phyloP scores from a whole-genome alignment of 163 green algal genomes.

The Prototheca stagnorum region DNA sequence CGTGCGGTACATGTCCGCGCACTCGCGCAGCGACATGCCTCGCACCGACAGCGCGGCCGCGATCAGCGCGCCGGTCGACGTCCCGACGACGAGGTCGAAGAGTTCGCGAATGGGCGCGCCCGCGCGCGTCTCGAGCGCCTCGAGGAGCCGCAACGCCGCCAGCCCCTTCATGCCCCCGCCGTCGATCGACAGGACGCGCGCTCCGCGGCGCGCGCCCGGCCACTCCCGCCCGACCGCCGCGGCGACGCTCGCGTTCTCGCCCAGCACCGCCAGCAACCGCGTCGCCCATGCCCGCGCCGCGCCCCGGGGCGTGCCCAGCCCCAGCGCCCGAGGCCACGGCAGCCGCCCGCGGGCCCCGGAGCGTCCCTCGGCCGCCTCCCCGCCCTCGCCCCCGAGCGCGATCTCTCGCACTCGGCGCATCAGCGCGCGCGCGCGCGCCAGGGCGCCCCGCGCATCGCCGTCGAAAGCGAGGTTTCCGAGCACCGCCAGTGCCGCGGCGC shows the following conservation, averaged over 20 bases:
- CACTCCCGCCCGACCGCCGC: constrained; percentile 32
- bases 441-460: constrained; percentile 16
- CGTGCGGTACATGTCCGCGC: constrained; percentile 67
- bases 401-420: no score
- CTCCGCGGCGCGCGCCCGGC: constrained; percentile 39
- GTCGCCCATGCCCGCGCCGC: constrained; percentile 14
- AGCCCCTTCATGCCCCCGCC: constrained; percentile 75
- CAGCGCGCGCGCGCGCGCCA: constrained; percentile 23
- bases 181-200: constrained; percentile 86
- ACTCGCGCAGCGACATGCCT: constrained; percentile 51
- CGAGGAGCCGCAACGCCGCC: constrained; percentile 58
- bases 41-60: constrained; percentile 55
- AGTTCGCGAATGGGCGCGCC: constrained; percentile 50
- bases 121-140: constrained; percentile 42
- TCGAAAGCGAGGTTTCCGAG: constrained; percentile 64
- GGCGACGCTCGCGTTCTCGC: constrained; percentile 36
- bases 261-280: constrained; percentile 48
- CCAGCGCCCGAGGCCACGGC: neutral
- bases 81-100: constrained; percentile 87
- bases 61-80: constrained; percentile 71
- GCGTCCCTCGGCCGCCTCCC: no score
- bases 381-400: no score
- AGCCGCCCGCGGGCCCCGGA: constrained; percentile 13
- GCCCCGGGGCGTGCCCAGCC: neutral
- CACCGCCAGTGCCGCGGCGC: constrained; percentile 40